These are phyloP conservation scores for Cyclotella baltica DNA, from an alignment of 108 stramenopile genomes.

Conservation along the genomic window DNA sequence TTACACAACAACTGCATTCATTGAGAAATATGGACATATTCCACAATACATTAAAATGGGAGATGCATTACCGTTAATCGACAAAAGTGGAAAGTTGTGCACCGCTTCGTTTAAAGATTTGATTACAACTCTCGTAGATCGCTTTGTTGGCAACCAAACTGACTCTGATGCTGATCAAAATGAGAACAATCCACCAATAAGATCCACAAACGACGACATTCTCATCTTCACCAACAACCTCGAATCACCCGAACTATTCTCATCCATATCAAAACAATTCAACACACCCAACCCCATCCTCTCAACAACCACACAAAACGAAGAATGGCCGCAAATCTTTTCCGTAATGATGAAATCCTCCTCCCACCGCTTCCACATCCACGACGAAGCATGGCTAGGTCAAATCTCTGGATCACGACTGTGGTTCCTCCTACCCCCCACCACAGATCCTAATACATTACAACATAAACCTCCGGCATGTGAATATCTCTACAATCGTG, in stretches of 20 bases:
- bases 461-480: slow-evolving; percentile 1
- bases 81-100: neutral
- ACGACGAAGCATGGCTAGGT: slow-evolving; percentile 8
- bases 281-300: neutral
- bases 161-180: too few species aligned
- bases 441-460: neutral
- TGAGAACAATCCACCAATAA: neutral
- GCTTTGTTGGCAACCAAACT: neutral
- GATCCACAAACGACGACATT: neutral
- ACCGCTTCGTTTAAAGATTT: neutral
- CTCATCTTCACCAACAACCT: neutral
- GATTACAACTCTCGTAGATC: neutral
- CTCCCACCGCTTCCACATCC: slow-evolving; percentile 6
- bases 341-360: neutral
- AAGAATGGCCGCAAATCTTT: neutral
- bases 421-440: slow-evolving; percentile 5
- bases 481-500: slow-evolving; percentile 4
- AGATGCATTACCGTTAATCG: slow-evolving; percentile 1
- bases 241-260: neutral
- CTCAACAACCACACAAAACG: neutral
- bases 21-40: neutral
- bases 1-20: neutral
- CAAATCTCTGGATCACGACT: neutral
- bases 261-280: neutral
- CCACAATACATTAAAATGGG: slow-evolving; percentile 2